Evolutionary conservation across 768 basidiomycete species (phyloP).

Genomic region (Mycena venus): DNA sequence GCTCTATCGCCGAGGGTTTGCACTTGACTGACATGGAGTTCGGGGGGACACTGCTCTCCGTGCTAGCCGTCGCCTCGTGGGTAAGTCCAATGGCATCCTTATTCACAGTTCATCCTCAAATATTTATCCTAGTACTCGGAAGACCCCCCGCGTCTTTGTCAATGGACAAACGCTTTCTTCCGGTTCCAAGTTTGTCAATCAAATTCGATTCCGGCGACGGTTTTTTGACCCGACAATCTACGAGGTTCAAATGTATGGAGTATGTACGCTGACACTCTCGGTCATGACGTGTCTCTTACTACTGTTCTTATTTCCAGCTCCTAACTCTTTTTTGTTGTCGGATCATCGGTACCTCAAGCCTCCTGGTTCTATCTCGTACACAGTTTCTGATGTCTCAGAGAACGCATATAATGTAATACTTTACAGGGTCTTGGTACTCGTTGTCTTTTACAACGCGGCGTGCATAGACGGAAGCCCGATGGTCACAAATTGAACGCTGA

Average conservation of each 20-base stretch:
- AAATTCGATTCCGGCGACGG: constrained; percentile 60
- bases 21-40: neutral
- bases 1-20: neutral
- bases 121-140: constrained; percentile 52
- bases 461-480: constrained; percentile 62
- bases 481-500: constrained; percentile 50
- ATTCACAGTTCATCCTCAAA: neutral
- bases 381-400: constrained; percentile 55
- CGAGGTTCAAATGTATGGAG: constrained; percentile 62
- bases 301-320: neutral
- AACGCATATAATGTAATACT: constrained; percentile 42
- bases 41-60: neutral
- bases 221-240: constrained; percentile 52
- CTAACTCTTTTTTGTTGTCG: neutral
- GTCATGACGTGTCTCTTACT: neutral
- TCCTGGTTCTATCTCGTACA: constrained; percentile 44
- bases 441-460: constrained; percentile 71
- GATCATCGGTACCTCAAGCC: neutral
- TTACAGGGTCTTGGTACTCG: constrained; percentile 51
- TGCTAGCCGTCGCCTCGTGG: neutral
- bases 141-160: constrained; percentile 59
- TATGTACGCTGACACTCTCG: constrained; percentile 40
- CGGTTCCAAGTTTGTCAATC: constrained; percentile 64
- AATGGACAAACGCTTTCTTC: constrained; percentile 46
- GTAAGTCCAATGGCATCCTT: neutral